Percentiles rank a stretch among this genome's conserved stretches.
These are phyloP conservation scores for Boletus patriciae DNA, from an alignment of 768 basidiomycete genomes.

Conservation along the genomic window DNA sequence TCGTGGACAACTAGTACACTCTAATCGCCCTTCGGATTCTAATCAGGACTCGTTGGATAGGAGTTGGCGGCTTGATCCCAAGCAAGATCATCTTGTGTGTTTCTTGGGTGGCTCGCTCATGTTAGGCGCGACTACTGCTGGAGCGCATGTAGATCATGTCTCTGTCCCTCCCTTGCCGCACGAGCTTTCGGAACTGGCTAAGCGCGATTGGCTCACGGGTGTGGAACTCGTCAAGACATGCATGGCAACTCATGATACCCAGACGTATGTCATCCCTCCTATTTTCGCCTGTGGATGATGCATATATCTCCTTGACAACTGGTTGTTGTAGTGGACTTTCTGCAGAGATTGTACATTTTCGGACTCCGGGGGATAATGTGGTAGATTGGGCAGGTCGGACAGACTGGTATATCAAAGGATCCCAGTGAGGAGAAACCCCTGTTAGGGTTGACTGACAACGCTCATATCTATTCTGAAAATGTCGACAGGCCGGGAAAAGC, in stretches of 20 bases:
- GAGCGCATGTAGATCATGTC: conserved; percentile 50
- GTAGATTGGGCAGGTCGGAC: conserved; percentile 38
- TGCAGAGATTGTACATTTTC: conserved; percentile 89
- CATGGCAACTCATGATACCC: conserved; percentile 79
- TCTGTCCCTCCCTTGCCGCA: conserved; percentile 67
- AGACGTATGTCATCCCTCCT: conserved; percentile 55
- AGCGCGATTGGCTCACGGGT: conserved; percentile 81
- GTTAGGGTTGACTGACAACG: background rate
- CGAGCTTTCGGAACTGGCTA: conserved; percentile 60
- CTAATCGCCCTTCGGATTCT: conserved; percentile 6
- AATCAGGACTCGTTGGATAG: conserved; percentile 36
- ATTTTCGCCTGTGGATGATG: background rate
- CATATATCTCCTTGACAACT: background rate
- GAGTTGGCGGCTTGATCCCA: conserved; percentile 73
- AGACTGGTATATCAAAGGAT: conserved; percentile 95
- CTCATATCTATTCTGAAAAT: conserved; percentile 3
- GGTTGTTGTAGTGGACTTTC: conserved; percentile 63
- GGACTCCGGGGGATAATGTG: conserved; percentile 57
- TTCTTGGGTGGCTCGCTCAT: conserved; percentile 92
- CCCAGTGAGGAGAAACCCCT: conserved; percentile 42
- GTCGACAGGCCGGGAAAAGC: conserved; percentile 22
- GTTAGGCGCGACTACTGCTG: conserved; percentile 77
- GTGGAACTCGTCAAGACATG: conserved; percentile 84
- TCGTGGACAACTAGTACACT: conserved; percentile 15
- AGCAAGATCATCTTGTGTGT: conserved; percentile 96